Evolutionary conservation across 108 stramenopile species (phyloP).

Genomic region (Hondaea fermentalgiana): DNA sequence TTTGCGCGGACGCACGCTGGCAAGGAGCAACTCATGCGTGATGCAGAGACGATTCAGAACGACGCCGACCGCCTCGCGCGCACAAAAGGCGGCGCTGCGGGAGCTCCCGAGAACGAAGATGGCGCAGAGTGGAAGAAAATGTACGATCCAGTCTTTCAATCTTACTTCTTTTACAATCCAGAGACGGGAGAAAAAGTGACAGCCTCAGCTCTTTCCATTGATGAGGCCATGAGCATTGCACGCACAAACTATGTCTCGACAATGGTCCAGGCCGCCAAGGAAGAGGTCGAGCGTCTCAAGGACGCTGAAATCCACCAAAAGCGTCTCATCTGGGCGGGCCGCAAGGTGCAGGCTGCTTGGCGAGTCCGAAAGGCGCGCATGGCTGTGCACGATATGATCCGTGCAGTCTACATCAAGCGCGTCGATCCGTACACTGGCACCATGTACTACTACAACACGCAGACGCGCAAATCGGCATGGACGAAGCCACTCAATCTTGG

Average conservation of each 20-base stretch:
- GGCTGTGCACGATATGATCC: background rate
- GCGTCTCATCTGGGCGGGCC: background rate
- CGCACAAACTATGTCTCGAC: background rate
- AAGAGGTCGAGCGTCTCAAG: background rate
- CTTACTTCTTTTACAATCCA: background rate
- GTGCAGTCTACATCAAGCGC: background rate
- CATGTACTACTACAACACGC: constrained; percentile 5
- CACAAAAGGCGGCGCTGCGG: background rate
- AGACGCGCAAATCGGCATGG: background rate
- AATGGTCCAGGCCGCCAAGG: constrained; percentile 1
- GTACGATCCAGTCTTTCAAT: background rate
- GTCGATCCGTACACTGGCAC: background rate
- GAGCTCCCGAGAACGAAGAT: background rate
- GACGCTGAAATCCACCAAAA: background rate
- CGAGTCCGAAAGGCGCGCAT: background rate
- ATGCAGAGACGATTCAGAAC: background rate
- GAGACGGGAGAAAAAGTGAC: constrained; percentile 8
- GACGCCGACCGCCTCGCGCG: background rate
- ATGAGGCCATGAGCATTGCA: background rate
- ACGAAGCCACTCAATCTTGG: constrained; percentile 1
- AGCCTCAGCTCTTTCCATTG: background rate
- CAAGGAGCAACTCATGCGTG: background rate
- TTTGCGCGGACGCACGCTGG: background rate
- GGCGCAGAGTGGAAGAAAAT: constrained; percentile 8
- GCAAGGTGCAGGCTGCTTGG: background rate